A percentile compares a stretch with the other conserved stretches of the same genome.
Conservation (phyloP, 2,329 filamentous ascomycete species). For the Fusarium drepaniforme region DNA sequence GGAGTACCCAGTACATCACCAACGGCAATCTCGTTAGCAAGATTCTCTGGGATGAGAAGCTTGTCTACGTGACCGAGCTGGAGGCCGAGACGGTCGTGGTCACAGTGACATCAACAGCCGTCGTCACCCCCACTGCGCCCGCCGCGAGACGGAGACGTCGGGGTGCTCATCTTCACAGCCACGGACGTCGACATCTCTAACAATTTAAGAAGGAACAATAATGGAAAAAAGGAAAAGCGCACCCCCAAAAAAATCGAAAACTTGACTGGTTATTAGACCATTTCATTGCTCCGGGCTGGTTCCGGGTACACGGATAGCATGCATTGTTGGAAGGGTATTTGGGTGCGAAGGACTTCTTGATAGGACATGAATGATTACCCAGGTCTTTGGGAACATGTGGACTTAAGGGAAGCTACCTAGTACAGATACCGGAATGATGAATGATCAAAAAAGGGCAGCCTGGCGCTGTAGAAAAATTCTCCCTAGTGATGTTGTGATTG, state of each 20-base stretch:
- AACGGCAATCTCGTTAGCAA: constrained; percentile 64
- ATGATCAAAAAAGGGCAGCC: constrained; percentile 37
- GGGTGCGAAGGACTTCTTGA: constrained; percentile 48
- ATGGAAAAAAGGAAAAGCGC: constrained; percentile 12
- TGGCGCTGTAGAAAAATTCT: constrained; percentile 29
- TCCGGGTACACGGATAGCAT: constrained; percentile 50
- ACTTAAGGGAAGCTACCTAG: constrained; percentile 46
- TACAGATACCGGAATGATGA: constrained; percentile 47
- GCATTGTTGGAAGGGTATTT: constrained; percentile 52
- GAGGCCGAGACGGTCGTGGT: constrained; percentile 56
- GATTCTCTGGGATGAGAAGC: constrained; percentile 68
- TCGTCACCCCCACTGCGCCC: constrained; percentile 31
- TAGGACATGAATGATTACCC: constrained; percentile 49
- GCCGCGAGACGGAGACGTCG: constrained; percentile 44
- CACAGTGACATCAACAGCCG: constrained; percentile 49
- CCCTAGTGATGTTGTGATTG: constrained; percentile 23
- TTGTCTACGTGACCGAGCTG: constrained; percentile 64
- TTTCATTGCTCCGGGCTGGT: constrained; percentile 50
- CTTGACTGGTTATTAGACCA: constrained; percentile 31
- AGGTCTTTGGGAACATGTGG: constrained; percentile 50
- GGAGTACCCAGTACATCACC: constrained; percentile 67
- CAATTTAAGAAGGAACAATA: constrained; percentile 23
- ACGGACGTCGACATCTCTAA: constrained; percentile 45
- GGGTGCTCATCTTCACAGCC: constrained; percentile 53
- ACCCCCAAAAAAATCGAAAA: constrained; percentile 22